Base-by-base conservation (phyloP, 2,329 filamentous ascomycete genomes). In the Lasiodiplodia sp. region DNA sequence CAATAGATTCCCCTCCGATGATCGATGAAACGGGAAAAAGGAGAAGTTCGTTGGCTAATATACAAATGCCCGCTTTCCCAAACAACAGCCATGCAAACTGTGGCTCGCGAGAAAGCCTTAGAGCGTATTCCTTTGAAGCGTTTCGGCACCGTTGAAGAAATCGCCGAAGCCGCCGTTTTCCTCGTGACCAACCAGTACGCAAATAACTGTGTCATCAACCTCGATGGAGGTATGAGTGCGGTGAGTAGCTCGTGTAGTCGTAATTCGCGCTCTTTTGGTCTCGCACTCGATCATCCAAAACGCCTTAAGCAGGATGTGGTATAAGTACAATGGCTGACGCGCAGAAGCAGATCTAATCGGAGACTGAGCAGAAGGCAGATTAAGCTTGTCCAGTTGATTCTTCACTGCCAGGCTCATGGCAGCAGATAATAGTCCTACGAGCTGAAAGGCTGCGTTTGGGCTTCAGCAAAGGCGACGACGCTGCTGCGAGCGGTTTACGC, bases 181-280 rank as follows among this genome's bases (percentile, higher is more conserved):
- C 85, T 97, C 18, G 91, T 88, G 37, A 85, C 86, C 57, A 97
- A 96, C 78, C 82, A 87, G 71, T 97, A 95, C 80, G 92, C 93
- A 68, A 95, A 95, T 78, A 96, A 96, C 72, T 96, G 92, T 78
- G 86, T 94, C 63, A 84, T 97, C 64, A 96, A 94, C 78, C 84
- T 97, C 34, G 94, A 97, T 79, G 94, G 94, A 18, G 94, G 94
- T 1, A 78, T 96, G 72, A 94, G 91, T 78, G 92, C 91, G 60
- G 60, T 63, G 73, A 81, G 4, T 68, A 53, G 16, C 21, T 23
- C 21, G 6, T 47, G 16, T 57, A 25, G 16, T 16, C 63, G 38
- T 52, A 6, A 38, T 57, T 14, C 34, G 34, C 34, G 18, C 49
- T 55, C 21, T 31, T 44, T 37, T 47, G 51, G 55, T 60, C 44